Percentiles rank a stretch among this genome's conserved stretches.
Evolutionary conservation across 148 eudicot species (phyloP).

Genomic region (Arbutus unedo): DNA sequence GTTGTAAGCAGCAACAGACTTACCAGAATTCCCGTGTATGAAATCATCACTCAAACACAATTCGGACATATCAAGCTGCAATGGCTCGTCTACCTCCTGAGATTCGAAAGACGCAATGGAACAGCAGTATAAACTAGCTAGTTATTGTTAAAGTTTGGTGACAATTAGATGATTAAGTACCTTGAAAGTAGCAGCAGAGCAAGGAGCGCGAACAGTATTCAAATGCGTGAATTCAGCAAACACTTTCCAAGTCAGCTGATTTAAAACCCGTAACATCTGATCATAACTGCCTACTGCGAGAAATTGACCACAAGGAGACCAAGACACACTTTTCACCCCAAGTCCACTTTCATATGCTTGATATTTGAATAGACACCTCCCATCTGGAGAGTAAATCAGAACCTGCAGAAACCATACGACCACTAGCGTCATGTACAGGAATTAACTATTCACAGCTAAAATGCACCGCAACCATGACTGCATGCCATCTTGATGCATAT

Average conservation of each 20-base stretch:
- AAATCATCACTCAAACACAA: conserved; percentile 58
- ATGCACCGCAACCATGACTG: neutral
- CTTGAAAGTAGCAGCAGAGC: conserved; percentile 87
- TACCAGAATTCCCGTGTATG: conserved; percentile 46
- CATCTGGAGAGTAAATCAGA: conserved; percentile 89
- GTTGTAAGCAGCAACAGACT: conserved; percentile 18
- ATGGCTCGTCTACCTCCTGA: conserved; percentile 93
- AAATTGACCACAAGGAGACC: conserved; percentile 98
- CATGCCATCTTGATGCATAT: neutral
- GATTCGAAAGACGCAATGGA: neutral
- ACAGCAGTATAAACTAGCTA: neutral
- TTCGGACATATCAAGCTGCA: conserved; percentile 78
- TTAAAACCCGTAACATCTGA: conserved; percentile 83
- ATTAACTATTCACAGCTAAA: neutral
- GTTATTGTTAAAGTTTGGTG: neutral
- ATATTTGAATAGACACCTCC: conserved; percentile 83
- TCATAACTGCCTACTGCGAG: conserved; percentile 95
- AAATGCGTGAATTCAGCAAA: conserved; percentile 90
- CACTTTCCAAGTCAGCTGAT: conserved; percentile 93
- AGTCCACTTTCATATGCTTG: conserved; percentile 98
- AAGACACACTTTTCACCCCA: conserved; percentile 89
- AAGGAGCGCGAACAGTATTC: conserved; percentile 79
- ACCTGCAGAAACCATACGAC: conserved; percentile 44
- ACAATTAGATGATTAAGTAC: conserved; percentile 30
- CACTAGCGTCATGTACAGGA: neutral